Conservation (phyloP, 441 rosid genomes). For the Populus hybrid region DNA sequence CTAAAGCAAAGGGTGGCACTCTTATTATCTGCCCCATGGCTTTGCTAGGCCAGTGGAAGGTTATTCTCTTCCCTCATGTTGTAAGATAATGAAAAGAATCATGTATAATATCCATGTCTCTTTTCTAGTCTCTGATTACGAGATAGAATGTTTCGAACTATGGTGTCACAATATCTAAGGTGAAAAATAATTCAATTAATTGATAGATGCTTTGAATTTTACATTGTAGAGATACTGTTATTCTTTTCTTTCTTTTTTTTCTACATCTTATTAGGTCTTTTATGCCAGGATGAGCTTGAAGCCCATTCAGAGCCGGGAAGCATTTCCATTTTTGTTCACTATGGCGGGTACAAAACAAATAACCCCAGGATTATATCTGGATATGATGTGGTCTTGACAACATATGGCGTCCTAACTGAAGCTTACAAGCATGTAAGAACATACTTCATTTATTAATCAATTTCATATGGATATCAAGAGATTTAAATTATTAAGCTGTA, state of each 20-base stretch:
- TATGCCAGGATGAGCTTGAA: background rate
- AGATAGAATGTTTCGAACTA: background rate
- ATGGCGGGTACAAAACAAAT: background rate
- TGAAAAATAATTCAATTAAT: conserved; percentile 1
- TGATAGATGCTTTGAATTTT: background rate
- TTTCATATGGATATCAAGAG: background rate
- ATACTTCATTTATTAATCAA: background rate
- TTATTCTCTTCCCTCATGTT: background rate
- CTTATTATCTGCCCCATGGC: conserved; percentile 1
- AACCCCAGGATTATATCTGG: background rate
- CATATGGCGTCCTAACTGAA: background rate
- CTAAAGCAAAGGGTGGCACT: background rate
- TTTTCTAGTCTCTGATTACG: background rate
- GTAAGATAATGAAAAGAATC: background rate
- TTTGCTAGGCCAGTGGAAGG: conserved; percentile 4
- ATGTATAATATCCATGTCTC: too few species aligned
- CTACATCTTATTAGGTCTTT: background rate
- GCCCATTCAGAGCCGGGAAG: background rate
- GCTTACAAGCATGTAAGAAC: background rate
- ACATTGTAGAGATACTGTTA: background rate
- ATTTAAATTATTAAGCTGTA: background rate
- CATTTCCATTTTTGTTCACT: background rate
- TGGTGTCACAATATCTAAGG: background rate
- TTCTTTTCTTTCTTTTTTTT: background rate
- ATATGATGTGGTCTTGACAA: conserved; percentile 1